phyloP scores from a whole-genome alignment of 495 filamentous ascomycete genomes.

The Lasiosphaeris hirsuta region DNA sequence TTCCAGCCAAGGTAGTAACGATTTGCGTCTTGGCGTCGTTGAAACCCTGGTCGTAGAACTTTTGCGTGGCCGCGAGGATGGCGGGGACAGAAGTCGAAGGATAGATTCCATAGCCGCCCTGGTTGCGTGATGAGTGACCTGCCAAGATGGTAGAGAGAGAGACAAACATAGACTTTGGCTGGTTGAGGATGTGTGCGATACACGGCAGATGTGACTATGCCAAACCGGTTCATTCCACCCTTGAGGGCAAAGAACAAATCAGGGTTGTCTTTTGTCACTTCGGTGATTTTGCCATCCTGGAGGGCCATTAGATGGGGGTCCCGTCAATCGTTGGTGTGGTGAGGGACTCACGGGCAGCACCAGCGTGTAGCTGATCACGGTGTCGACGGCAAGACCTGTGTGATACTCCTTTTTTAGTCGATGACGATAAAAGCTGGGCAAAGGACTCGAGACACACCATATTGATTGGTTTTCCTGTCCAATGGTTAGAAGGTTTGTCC shows the following conservation, averaged over 20 bases:
- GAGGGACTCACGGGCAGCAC: conserved; percentile 22
- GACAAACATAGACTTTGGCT: conserved; percentile 16
- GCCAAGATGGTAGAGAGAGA: not conserved
- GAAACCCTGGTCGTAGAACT: conserved; percentile 43
- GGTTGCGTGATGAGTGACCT: not conserved
- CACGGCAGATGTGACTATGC: conserved; percentile 50
- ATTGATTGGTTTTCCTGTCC: conserved; percentile 28
- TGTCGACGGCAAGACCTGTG: conserved; percentile 22
- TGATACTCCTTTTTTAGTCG: not conserved
- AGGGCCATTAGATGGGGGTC: not conserved
- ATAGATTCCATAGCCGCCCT: conserved; percentile 48
- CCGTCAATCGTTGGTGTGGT: not conserved
- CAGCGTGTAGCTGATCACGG: conserved; percentile 19
- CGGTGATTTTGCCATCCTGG: conserved; percentile 26
- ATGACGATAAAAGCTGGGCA: not conserved
- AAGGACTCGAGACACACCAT: conserved; percentile 5
- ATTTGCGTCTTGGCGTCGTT: conserved; percentile 43
- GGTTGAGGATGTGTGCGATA: conserved; percentile 42
- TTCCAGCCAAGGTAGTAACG: conserved; percentile 48
- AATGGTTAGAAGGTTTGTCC: not conserved
- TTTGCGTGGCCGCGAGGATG: conserved; percentile 50
- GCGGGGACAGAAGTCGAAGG: conserved; percentile 21
- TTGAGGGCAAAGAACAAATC: conserved; percentile 58
- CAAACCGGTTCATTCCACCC: conserved; percentile 50
- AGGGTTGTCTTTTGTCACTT: conserved; percentile 29